phyloP scores from a whole-genome alignment of 257 asterid species.

The Agastache rugosa region DNA sequence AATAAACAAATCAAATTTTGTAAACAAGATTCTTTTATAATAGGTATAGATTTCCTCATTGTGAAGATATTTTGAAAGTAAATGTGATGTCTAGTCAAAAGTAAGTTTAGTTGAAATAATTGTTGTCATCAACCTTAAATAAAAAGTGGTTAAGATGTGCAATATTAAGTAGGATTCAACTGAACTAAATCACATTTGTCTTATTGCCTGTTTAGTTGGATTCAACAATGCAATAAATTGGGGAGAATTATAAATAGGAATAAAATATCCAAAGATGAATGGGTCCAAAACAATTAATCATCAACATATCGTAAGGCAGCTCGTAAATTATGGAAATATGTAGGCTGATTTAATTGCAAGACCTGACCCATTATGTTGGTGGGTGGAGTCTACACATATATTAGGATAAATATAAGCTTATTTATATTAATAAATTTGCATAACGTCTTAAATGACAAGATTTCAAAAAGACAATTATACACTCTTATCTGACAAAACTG shows the following conservation, averaged over 20 bases:
- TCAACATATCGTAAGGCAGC: conserved; percentile 52
- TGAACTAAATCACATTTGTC: conserved; percentile 31
- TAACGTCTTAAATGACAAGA: conserved; percentile 11
- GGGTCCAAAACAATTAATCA: conserved; percentile 41
- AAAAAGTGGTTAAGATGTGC: conserved; percentile 46
- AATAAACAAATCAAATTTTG: too few relatives aligned
- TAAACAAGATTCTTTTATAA: too few relatives aligned
- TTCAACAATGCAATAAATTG: conserved; percentile 35
- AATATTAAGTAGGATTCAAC: conserved; percentile 56
- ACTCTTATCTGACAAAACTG: conserved; percentile 27
- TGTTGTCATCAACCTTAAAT: conserved; percentile 37
- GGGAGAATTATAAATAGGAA: conserved; percentile 9
- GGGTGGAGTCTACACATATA: conserved; percentile 46
- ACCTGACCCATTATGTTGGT: conserved; percentile 73
- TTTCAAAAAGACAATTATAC: conserved; percentile 26
- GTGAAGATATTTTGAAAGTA: neutral
- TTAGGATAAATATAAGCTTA: neutral
- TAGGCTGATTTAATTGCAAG: conserved; percentile 48
- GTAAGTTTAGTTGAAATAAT: conserved; percentile 28
- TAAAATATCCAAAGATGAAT: conserved; percentile 7
- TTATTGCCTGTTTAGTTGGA: conserved; percentile 43
- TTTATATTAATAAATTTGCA: neutral
- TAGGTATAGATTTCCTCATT: too few relatives aligned
- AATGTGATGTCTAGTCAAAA: conserved; percentile 45
- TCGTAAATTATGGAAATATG: conserved; percentile 55